These are phyloP conservation scores for Daldinia vernicosa DNA, from an alignment of 495 filamentous ascomycete species.

Conservation along the genomic window DNA sequence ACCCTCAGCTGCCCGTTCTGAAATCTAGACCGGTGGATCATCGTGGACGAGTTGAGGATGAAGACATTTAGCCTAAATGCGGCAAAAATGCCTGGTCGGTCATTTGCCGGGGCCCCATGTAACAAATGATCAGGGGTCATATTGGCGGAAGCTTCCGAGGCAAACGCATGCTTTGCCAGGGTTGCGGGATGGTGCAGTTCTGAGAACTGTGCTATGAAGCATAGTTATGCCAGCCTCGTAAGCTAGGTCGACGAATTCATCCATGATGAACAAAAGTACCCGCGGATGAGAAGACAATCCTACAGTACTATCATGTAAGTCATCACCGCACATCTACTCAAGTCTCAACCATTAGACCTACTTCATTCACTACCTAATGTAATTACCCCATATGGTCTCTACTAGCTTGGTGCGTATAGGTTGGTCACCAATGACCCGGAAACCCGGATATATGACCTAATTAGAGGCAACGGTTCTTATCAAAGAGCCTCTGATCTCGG, in stretches of 20 bases:
- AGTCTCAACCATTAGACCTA: neutral
- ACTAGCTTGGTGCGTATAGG: neutral
- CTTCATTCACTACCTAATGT: neutral
- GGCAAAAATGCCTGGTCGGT: constrained; percentile 33
- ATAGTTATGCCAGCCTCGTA: constrained; percentile 12
- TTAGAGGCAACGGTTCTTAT: neutral
- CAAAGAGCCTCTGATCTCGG: constrained; percentile 11
- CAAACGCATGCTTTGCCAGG: constrained; percentile 15
- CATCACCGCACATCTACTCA: neutral
- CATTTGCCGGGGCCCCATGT: constrained; percentile 34
- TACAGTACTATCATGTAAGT: constrained; percentile 3
- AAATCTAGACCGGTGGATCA: constrained; percentile 36
- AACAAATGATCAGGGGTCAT: neutral
- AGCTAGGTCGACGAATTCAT: constrained; percentile 8
- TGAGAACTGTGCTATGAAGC: constrained; percentile 9
- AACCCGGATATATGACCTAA: neutral
- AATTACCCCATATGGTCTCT: neutral
- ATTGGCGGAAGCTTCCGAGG: constrained; percentile 35
- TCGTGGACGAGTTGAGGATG: constrained; percentile 14
- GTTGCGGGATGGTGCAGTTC: constrained; percentile 20
- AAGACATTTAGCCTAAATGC: constrained; percentile 41
- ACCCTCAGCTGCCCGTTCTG: constrained; percentile 15
- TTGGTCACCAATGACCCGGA: neutral
- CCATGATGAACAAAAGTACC: constrained; percentile 15
- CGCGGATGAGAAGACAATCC: constrained; percentile 14